These are phyloP conservation scores for Beauveria caledonica DNA, from an alignment of 2,329 filamentous ascomycete species.

Conservation along the genomic window DNA sequence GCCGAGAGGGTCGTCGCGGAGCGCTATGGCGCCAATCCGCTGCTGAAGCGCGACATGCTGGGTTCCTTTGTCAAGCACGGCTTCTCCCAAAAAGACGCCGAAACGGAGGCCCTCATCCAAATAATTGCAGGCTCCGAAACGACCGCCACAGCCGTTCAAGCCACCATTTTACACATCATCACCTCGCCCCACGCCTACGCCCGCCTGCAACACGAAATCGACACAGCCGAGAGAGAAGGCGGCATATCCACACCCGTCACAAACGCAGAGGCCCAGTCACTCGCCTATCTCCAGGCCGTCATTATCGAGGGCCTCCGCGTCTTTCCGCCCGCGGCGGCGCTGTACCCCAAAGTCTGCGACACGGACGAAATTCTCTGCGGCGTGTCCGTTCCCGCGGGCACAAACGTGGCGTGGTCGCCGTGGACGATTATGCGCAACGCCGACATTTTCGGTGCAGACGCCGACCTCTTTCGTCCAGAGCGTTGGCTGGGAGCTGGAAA, in stretches of 20 bases:
- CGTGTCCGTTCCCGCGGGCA: slow-evolving; percentile 15
- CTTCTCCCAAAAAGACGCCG: slow-evolving; percentile 24
- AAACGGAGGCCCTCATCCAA: slow-evolving; percentile 32
- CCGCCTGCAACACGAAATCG: slow-evolving; percentile 36
- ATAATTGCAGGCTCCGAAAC: slow-evolving; percentile 42
- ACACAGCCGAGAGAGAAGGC: slow-evolving; percentile 14
- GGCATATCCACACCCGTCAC: slow-evolving; percentile 14
- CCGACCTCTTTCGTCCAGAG: slow-evolving; percentile 17
- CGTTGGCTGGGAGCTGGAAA: slow-evolving; percentile 21
- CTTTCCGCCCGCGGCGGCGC: slow-evolving; percentile 16
- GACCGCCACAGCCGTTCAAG: slow-evolving; percentile 39
- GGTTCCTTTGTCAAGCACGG: slow-evolving; percentile 30
- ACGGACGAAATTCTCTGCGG: slow-evolving; percentile 11
- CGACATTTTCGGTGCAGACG: slow-evolving; percentile 19
- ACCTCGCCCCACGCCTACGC: slow-evolving; percentile 34
- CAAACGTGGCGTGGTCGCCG: slow-evolving; percentile 16
- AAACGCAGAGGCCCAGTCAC: slow-evolving; percentile 20
- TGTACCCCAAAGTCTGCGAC: slow-evolving; percentile 17
- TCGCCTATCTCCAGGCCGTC: slow-evolving; percentile 31
- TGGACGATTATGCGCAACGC: slow-evolving; percentile 19
- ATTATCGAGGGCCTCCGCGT: slow-evolving; percentile 30
- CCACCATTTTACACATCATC: slow-evolving; percentile 38
- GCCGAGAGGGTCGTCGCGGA: slow-evolving; percentile 21
- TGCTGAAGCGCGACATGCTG: slow-evolving; percentile 28
- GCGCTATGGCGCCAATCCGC: slow-evolving; percentile 20